Percentiles rank a stretch among this genome's conserved stretches.
Evolutionary conservation across 177 flowering plant species (phyloP).

Genomic region (Tripterygium wilfordii): DNA sequence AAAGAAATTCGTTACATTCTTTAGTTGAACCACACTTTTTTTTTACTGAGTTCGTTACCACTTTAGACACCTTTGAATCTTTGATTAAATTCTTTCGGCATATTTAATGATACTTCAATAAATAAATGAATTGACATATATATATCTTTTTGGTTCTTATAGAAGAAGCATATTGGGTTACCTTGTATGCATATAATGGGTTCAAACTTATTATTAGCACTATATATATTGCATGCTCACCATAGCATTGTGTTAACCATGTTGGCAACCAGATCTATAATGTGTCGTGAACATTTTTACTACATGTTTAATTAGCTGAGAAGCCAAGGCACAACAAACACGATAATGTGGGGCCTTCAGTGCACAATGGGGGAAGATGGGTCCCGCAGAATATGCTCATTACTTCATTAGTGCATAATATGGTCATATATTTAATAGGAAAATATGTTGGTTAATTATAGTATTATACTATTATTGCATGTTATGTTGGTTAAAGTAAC

Average conservation of each 20-base stretch:
- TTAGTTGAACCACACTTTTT: neutral
- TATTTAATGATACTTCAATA: no score
- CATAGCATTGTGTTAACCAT: conserved; percentile 8
- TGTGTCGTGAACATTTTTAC: no score
- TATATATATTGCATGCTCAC: neutral
- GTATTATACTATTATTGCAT: conserved; percentile 4
- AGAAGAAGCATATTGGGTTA: conserved; percentile 2
- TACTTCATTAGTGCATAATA: no score
- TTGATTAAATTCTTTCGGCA: no score
- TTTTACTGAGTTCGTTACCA: conserved; percentile 3
- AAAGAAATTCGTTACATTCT: conserved; percentile 17
- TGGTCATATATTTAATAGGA: no score
- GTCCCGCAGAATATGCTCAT: conserved; percentile 12
- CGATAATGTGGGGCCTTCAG: conserved; percentile 10
- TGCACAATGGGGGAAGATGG: neutral
- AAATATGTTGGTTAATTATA: neutral
- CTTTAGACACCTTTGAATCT: neutral
- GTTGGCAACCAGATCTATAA: conserved; percentile 20
- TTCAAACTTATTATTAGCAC: conserved; percentile 1
- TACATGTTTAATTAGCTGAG: no score
- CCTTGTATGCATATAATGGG: conserved; percentile 5
- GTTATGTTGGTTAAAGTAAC: conserved; percentile 24
- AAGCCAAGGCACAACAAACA: neutral
- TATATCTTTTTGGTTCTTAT: conserved; percentile 2
- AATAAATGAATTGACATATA: neutral